Percentiles rank a stretch among this genome's conserved stretches.
Evolutionary conservation across 2,329 filamentous ascomycete species (phyloP).

Genomic region (Uncinocarpus reesii): DNA sequence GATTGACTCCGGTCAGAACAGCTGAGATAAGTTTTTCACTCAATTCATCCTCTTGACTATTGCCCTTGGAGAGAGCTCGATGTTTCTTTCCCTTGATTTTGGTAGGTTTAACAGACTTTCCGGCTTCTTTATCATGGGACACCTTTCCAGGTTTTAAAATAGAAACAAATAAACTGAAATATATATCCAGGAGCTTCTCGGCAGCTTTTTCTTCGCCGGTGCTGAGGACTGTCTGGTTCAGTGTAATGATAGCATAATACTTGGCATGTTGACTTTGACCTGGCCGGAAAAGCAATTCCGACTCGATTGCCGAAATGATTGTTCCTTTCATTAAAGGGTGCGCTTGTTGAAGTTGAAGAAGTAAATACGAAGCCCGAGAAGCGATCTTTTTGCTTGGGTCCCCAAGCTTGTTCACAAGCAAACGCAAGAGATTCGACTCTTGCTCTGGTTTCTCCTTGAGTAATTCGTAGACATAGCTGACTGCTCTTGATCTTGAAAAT

Average conservation of each 20-base stretch:
- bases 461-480: constrained; percentile 85
- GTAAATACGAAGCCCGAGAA: constrained; percentile 80
- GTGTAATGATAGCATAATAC: constrained; percentile 91
- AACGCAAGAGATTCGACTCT: constrained; percentile 80
- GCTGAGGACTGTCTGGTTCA: constrained; percentile 93
- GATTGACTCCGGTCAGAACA: constrained; percentile 86
- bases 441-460: constrained; percentile 95
- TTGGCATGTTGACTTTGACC: constrained; percentile 80
- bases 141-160: constrained; percentile 55
- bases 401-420: constrained; percentile 93
- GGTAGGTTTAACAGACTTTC: constrained; percentile 19
- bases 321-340: constrained; percentile 92
- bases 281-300: constrained; percentile 75
- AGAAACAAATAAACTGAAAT: constrained; percentile 79
- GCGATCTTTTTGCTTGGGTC: constrained; percentile 93
- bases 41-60: constrained; percentile 53
- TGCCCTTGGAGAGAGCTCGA: constrained; percentile 23
- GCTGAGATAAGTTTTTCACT: constrained; percentile 87
- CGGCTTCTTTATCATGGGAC: constrained; percentile 22
- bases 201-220: constrained; percentile 71
- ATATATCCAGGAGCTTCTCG: constrained; percentile 72
- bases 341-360: constrained; percentile 79
- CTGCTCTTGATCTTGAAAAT: constrained; percentile 74
- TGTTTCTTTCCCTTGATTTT: constrained; percentile 40
- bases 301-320: constrained; percentile 74